Base-by-base conservation (phyloP, 805 yeast species). In the Candida tammaniensis region DNA sequence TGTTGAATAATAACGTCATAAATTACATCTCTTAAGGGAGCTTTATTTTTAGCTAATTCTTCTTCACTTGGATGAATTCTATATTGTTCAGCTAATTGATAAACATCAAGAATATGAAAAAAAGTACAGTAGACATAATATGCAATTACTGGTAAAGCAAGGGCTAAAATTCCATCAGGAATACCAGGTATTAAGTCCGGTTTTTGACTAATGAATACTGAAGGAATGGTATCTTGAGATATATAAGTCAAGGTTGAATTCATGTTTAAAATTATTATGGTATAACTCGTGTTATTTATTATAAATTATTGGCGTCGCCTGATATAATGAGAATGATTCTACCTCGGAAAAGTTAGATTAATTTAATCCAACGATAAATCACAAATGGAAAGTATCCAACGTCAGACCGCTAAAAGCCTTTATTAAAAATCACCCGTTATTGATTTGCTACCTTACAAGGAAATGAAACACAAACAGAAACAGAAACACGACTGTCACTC, bases 31-130 rank as follows among this genome's bases (percentile, higher is more conserved):
- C 50, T 33, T 35, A 79, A 60, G 0, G 85, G 53, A 5, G 86
- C 96, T 52, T 78, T 85, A 58, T 93, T 93, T 46, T 93, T 75
- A 32, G 74, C 55, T 20, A 68, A 49, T 37, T 87, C 86, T 55
- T 91, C 98, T 48, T 83, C 94, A 24, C 89, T 80, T 14, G 98
- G 89, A 57, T 93, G 98, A 33, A 93, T 87, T 46, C 98, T 72
- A 62, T 86, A 87, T 54, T 73, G 67, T 51, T 86, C 96, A 27
- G 89, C 86, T 44, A 87, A 64, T 52, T 86, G 76, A 46, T 72
- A 76, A 27, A 72, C 72, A 57, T 93, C 98, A 33, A 89, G 62
- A 7, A 82, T 40, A 53, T 82, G 87, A 72, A 85, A 93, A 42
- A 85, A 59, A 17, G 74, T 51, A 3, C 95, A 83, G 48, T 80